Conservation (phyloP, 441 rosid species). For the Metrosideros polymorpha region DNA sequence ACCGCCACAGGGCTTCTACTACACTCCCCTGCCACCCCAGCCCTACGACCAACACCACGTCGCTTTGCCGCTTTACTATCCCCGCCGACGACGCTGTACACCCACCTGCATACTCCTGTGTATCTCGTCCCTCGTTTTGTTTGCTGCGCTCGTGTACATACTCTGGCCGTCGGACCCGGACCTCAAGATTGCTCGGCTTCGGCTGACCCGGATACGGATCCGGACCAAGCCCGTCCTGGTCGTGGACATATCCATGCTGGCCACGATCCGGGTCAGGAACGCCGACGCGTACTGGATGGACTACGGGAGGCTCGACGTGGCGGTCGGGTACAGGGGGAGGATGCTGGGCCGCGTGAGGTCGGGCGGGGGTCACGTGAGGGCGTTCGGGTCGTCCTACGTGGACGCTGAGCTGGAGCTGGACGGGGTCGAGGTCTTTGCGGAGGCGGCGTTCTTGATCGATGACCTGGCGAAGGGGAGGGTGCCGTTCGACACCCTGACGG, state of each 20-base stretch:
- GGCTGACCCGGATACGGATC: constrained; percentile 27
- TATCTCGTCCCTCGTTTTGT: constrained; percentile 9
- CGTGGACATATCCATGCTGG: constrained; percentile 35
- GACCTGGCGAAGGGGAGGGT: constrained; percentile 50
- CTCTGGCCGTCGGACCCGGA: constrained; percentile 57
- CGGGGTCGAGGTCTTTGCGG: constrained; percentile 36
- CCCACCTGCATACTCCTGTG: constrained; percentile 6
- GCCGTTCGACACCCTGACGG: constrained; percentile 47
- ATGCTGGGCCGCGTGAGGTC: constrained; percentile 47
- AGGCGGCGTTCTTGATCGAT: constrained; percentile 31
- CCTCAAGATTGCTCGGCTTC: constrained; percentile 30
- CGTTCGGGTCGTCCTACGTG: constrained; percentile 38
- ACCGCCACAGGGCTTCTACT: constrained; percentile 15
- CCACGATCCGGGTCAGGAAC: constrained; percentile 40
- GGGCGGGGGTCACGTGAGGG: constrained; percentile 38
- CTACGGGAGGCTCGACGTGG: constrained; percentile 36
- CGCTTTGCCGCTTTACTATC: constrained; percentile 12
- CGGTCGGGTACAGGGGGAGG: constrained; percentile 35
- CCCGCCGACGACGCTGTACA: constrained; percentile 5
- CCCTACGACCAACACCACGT: constrained; percentile 14
- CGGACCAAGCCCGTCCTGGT: constrained; percentile 24
- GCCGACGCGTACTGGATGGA: constrained; percentile 48
- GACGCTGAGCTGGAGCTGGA: constrained; percentile 36
- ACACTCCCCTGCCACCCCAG: constrained; percentile 25
- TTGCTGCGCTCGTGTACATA: constrained; percentile 21